These are phyloP conservation scores for Xylaria palmicola DNA, from an alignment of 495 filamentous ascomycete species.

Conservation along the genomic window DNA sequence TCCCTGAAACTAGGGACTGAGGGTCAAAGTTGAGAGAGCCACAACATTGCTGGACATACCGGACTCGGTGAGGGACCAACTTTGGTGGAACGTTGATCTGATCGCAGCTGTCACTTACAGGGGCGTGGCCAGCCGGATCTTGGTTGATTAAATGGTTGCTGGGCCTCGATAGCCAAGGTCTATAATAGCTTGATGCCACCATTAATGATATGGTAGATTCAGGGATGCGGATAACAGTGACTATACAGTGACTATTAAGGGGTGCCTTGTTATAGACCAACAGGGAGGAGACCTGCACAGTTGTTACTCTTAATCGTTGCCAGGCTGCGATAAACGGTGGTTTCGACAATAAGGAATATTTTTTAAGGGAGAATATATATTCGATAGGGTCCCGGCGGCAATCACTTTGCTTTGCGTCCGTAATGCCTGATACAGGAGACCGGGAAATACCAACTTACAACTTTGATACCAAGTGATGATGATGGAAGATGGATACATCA, in stretches of 20 bases:
- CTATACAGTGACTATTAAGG: slow-evolving; percentile 3
- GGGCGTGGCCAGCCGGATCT: slow-evolving; percentile 1
- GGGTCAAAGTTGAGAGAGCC: slow-evolving; percentile 10
- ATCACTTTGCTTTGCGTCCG: background rate
- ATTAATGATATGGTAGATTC: slow-evolving; percentile 25
- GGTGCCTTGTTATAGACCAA: background rate
- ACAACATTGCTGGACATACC: background rate
- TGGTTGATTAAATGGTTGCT: background rate
- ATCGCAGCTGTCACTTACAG: slow-evolving; percentile 3
- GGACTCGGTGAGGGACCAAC: slow-evolving; percentile 1
- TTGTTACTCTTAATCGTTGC: background rate
- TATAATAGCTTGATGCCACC: slow-evolving; percentile 27
- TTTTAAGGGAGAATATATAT: too few species aligned
- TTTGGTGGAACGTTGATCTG: background rate
- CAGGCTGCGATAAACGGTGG: background rate
- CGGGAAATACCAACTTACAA: background rate
- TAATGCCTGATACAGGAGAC: too few species aligned
- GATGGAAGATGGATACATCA: background rate
- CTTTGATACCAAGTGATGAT: background rate
- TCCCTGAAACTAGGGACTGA: slow-evolving; percentile 8
- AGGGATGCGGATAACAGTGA: slow-evolving; percentile 13
- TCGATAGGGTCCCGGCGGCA: too few species aligned
- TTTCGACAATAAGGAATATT: background rate
- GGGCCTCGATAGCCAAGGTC: background rate
- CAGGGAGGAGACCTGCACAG: slow-evolving; percentile 2